These are phyloP conservation scores for Pseudocercospora ulei DNA, from an alignment of 2,329 filamentous ascomycete genomes.

Conservation along the genomic window DNA sequence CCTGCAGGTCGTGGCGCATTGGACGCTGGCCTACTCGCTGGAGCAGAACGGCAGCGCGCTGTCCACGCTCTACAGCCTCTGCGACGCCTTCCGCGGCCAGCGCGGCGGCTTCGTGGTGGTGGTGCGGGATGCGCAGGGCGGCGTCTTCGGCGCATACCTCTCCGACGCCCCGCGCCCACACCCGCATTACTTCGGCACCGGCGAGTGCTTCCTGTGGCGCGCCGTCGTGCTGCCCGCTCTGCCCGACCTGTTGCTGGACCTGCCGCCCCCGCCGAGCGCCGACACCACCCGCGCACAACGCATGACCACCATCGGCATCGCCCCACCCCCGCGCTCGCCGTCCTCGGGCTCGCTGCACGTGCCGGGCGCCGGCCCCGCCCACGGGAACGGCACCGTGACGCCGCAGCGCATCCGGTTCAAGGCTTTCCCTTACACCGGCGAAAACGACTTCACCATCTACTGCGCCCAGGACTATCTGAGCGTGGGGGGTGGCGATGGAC, in stretches of 20 bases:
- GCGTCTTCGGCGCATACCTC: conserved; percentile 85
- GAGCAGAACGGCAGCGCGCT: conserved; percentile 87
- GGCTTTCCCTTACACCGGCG: conserved; percentile 87
- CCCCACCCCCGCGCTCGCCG: conserved; percentile 24
- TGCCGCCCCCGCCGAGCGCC: conserved; percentile 55
- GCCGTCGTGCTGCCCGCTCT: conserved; percentile 55
- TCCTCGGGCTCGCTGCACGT: conserved; percentile 27
- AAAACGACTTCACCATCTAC: conserved; percentile 94
- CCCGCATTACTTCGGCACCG: conserved; percentile 84
- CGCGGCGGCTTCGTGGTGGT: conserved; percentile 84
- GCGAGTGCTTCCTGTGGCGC: conserved; percentile 90
- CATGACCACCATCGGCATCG: conserved; percentile 49
- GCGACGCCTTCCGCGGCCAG: conserved; percentile 55
- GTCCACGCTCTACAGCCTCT: conserved; percentile 73
- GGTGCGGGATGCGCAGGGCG: conserved; percentile 64
- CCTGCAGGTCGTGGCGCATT: conserved; percentile 76
- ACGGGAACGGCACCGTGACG: conserved; percentile 38
- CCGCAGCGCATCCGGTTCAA: conserved; percentile 83
- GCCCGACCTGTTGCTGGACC: conserved; percentile 48
- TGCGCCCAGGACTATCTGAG: conserved; percentile 79
- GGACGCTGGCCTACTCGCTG: conserved; percentile 77
- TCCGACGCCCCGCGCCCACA: conserved; percentile 75
- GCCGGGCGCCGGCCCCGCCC: conserved; percentile 19
- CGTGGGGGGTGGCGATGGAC: conserved; percentile 75
- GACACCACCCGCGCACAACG: conserved; percentile 54